Base-by-base conservation (phyloP, 1,284 basidiomycete genomes). In the Lentinula novae-zelandiae region DNA sequence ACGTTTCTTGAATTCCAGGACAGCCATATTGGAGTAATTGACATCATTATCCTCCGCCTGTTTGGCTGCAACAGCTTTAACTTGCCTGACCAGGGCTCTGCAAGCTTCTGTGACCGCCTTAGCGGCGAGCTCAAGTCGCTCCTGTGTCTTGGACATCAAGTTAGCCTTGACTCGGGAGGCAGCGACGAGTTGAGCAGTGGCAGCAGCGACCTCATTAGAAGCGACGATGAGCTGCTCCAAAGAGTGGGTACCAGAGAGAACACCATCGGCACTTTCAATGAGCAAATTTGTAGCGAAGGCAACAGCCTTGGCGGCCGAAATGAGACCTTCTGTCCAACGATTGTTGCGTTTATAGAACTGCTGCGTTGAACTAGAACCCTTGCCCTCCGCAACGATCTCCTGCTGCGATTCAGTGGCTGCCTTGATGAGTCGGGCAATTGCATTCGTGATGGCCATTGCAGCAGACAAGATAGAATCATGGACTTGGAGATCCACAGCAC, bases 321-420 rank as follows among this genome's bases (percentile, higher is more conserved):
- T 96, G 66, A 99, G 88, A 67, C 97, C 97, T 75, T 99, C 97
- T 17, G 97, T 99, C 97, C 97, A 99, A 64, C 97, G 87, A 76
- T 99, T 98, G 86, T 99, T 98, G 65, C 92, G 89, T 81, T 99
- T 99, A 86, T 98, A 99, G 84, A 99, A 99, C 71, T 98, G 96
- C 75, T 97, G 95, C 20, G 81, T 86, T 27, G 94, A 87, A 72
- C 88, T 94, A 10, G 93, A 90, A 5, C 96, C 96, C 73, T 88
- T 92, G 64, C 97, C 97, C 76, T 96, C 90, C 3, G 91, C 89
- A 53, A 99, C 97, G 64, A 99, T 99, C 77, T 99, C 97, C 73
- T 98, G 88, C 75, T 99, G 97, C 52, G 93, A 96, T 55, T 96
- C 96, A 1, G 96, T 98, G 4, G 97, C 96, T 5, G 96, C 96